A percentile compares a stretch with the other conserved stretches of the same genome.
phyloP scores from a whole-genome alignment of 1,284 basidiomycete species.

The Tylopilus sp. region DNA sequence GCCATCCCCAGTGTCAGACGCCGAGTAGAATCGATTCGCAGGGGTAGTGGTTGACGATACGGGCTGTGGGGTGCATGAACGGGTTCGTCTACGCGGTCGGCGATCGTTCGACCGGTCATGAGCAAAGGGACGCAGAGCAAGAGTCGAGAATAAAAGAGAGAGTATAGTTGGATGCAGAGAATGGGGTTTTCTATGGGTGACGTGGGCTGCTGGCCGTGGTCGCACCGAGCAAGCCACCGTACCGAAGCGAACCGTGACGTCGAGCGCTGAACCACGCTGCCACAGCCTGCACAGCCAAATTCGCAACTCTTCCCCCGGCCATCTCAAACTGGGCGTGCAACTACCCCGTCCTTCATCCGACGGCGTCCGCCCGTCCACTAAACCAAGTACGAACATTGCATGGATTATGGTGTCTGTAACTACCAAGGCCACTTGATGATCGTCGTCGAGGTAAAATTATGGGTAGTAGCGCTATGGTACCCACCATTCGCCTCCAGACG shows the following conservation, averaged over 20 bases:
- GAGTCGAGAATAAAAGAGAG: conserved; percentile 21
- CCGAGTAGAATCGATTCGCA: conserved; percentile 17
- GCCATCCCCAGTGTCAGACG: conserved; percentile 1
- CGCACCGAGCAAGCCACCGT: background rate
- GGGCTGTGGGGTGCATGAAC: conserved; percentile 9
- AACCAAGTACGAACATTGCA: background rate
- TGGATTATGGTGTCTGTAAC: background rate
- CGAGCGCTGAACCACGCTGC: conserved; percentile 2
- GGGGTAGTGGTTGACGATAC: conserved; percentile 11
- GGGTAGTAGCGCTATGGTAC: background rate
- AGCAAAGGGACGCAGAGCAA: conserved; percentile 15
- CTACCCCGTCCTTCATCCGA: background rate
- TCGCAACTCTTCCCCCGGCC: conserved; percentile 6
- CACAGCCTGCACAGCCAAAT: conserved; percentile 11
- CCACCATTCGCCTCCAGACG: conserved; percentile 4
- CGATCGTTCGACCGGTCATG: conserved; percentile 29
- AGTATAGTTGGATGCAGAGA: conserved; percentile 13
- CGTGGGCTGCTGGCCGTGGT: background rate
- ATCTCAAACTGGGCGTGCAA: background rate
- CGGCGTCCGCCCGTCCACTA: background rate
- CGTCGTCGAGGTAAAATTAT: background rate
- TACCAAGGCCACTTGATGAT: background rate
- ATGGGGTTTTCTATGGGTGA: conserved; percentile 1
- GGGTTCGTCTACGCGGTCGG: conserved; percentile 26
- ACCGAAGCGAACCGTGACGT: background rate